Conservation (phyloP, 1,139 yeast genomes). For the Yamadazyma buinensis region DNA sequence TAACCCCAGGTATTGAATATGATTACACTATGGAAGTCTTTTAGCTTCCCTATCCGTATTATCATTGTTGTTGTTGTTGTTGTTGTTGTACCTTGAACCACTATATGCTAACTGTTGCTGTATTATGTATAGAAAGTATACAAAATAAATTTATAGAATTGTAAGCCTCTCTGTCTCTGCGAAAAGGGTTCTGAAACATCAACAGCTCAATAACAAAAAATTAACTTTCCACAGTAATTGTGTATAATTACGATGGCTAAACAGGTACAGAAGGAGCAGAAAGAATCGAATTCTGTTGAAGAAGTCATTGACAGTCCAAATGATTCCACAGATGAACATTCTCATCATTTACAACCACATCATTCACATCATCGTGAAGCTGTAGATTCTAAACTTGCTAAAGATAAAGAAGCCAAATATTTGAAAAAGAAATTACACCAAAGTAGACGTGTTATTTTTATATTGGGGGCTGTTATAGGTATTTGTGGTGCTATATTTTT, state of each 20-base stretch:
- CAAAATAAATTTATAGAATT: no score
- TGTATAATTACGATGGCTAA: no score
- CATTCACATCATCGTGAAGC: slow-evolving; percentile 3
- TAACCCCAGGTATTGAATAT: slow-evolving; percentile 95
- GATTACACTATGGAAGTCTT: slow-evolving; percentile 94
- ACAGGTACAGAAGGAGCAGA: slow-evolving; percentile 5
- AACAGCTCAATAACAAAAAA: no score
- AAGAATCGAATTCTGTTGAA: slow-evolving; percentile 1
- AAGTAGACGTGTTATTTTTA: slow-evolving; percentile 46
- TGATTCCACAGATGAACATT: slow-evolving; percentile 2
- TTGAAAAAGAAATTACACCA: slow-evolving; percentile 26
- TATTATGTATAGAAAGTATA: no score
- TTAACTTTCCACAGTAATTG: no score
- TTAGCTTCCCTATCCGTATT: slow-evolving; percentile 20
- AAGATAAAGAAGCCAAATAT: slow-evolving; percentile 9
- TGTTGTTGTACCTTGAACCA: no score
- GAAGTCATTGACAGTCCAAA: neutral
- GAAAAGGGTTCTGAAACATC: no score
- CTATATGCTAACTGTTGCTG: no score
- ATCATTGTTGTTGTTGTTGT: no score
- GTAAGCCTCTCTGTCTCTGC: no score
- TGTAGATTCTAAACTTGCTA: no score
- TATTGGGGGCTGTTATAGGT: slow-evolving; percentile 68
- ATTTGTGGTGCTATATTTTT: slow-evolving; percentile 60
- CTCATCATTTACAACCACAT: no score